Evolutionary conservation across 208 protist species (phyloP).

Genomic region (Acanthamoeba lenticulata): DNA sequence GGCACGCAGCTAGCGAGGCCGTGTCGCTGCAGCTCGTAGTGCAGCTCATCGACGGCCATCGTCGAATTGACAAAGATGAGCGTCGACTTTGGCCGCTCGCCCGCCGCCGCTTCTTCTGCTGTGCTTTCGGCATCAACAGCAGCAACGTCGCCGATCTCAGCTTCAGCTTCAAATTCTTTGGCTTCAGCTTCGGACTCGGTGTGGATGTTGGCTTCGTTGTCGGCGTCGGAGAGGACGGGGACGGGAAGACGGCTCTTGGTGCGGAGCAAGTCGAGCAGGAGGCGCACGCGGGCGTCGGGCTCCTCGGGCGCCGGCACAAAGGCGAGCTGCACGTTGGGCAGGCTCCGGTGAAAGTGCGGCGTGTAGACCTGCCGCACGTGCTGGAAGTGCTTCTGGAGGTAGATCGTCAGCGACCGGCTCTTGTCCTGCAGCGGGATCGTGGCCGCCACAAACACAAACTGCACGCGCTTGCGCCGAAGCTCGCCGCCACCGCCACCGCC

Average conservation of each 20-base stretch:
- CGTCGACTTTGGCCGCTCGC: not conserved
- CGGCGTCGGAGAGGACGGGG: not conserved
- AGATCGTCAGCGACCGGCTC: constrained; percentile 2
- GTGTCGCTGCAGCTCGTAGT: not conserved
- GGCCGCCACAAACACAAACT: not conserved
- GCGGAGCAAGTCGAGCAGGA: not conserved
- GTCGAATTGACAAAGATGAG: constrained; percentile 41
- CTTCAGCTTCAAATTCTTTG: not conserved
- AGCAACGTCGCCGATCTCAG: not conserved
- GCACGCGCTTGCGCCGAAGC: not conserved
- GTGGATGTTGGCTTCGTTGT: not conserved
- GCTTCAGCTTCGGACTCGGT: not conserved
- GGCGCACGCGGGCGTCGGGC: not conserved
- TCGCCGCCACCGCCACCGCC: not conserved
- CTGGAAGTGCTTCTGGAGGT: not conserved
- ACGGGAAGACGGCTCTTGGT: not conserved
- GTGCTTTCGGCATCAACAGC: not conserved
- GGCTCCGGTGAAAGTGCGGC: not conserved
- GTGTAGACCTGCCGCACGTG: not conserved
- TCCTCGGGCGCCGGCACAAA: not conserved
- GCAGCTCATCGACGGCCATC: not conserved
- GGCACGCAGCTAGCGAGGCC: not conserved
- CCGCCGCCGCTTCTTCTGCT: not conserved
- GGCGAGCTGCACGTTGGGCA: not conserved
- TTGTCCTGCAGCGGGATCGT: not conserved